Conservation (phyloP, 352 stramenopile genomes). For the Globisporangium cystogenes region DNA sequence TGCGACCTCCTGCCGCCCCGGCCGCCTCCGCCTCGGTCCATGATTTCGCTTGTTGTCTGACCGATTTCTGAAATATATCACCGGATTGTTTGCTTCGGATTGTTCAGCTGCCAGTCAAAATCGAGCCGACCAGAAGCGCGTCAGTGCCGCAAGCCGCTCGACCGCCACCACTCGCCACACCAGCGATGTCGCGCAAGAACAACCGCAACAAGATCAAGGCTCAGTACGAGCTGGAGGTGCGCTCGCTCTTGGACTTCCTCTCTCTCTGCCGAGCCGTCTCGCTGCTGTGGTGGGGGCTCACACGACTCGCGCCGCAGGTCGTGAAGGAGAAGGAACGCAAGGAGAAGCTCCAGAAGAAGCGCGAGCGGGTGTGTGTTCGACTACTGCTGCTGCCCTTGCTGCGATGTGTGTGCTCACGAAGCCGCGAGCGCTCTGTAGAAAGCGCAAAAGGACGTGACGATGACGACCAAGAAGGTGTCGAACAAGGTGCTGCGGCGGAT, state of each 20-base stretch:
- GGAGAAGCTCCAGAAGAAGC: constrained; percentile 69
- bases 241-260: not conserved
- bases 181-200: constrained; percentile 72
- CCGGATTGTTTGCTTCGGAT: too few relatives aligned
- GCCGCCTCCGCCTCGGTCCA: not conserved
- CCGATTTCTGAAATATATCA: too few relatives aligned
- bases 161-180: too few relatives aligned
- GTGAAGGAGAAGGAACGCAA: constrained; percentile 57
- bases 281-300: not conserved
- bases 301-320: constrained; percentile 7
- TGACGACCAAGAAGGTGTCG: constrained; percentile 61
- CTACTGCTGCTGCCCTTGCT: too few relatives aligned
- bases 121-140: not conserved
- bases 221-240: constrained; percentile 72
- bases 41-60: too few relatives aligned
- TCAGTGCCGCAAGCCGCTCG: not conserved
- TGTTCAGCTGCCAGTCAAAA: too few relatives aligned
- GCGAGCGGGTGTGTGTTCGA: constrained; percentile 35
- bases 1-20: not conserved
- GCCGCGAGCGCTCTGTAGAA: constrained; percentile 17
- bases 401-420: not conserved
- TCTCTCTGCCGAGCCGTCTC: not conserved
- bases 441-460: constrained; percentile 51
- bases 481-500: constrained; percentile 69
- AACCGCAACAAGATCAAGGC: constrained; percentile 77